Conservation (phyloP, 257 asterid genomes). For the Ophiorrhiza pumila region DNA sequence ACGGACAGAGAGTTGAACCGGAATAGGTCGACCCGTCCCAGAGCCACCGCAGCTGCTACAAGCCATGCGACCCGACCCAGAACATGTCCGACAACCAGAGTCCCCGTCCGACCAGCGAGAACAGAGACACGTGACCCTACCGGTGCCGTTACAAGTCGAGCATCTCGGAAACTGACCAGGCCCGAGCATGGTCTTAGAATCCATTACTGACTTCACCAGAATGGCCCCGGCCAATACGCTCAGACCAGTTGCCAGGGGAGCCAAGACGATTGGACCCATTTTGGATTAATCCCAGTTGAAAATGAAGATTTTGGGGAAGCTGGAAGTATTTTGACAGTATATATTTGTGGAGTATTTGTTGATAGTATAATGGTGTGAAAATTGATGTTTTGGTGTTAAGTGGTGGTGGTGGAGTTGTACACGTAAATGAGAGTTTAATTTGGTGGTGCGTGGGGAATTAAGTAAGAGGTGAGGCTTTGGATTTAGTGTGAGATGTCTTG, state of each 20-base stretch:
- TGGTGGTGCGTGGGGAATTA: constrained; percentile 12
- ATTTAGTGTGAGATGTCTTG: neutral
- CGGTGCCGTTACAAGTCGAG: constrained; percentile 81
- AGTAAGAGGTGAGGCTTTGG: neutral
- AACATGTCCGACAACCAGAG: constrained; percentile 80
- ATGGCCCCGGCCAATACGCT: constrained; percentile 50
- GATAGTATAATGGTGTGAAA: neutral
- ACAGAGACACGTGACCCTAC: constrained; percentile 77
- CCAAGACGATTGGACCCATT: constrained; percentile 67
- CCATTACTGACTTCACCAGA: constrained; percentile 69
- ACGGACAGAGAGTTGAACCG: constrained; percentile 71
- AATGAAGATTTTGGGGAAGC: no score
- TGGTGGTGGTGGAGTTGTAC: constrained; percentile 26
- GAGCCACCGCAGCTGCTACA: constrained; percentile 88
- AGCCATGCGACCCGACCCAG: constrained; percentile 90
- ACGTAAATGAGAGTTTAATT: constrained; percentile 20
- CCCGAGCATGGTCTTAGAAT: constrained; percentile 50
- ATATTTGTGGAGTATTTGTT: neutral
- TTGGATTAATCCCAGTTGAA: neutral
- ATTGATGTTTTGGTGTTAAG: neutral
- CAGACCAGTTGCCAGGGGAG: constrained; percentile 42
- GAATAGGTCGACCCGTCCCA: constrained; percentile 88
- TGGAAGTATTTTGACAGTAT: neutral
- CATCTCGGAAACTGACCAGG: constrained; percentile 71
- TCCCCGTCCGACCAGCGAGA: constrained; percentile 96